These are phyloP conservation scores for Podila horticola DNA, from an alignment of 192 early-diverging fungal species.

Conservation along the genomic window DNA sequence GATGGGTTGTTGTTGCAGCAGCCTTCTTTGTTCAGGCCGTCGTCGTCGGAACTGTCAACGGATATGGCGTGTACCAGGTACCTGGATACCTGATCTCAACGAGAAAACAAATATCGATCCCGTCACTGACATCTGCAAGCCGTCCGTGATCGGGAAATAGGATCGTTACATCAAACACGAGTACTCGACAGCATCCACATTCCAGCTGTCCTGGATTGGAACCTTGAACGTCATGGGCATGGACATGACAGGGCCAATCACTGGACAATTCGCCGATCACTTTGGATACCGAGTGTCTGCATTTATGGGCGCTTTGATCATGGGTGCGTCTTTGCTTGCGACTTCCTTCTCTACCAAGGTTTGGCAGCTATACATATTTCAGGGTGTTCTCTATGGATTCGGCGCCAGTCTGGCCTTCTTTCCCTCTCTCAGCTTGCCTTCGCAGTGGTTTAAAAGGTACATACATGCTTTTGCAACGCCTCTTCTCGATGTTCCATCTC, in stretches of 20 bases:
- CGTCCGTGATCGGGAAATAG: neutral
- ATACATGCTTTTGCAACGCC: neutral
- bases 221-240: slow-evolving; percentile 61
- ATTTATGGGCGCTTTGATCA: slow-evolving; percentile 59
- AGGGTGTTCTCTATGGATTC: slow-evolving; percentile 37
- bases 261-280: slow-evolving; percentile 62
- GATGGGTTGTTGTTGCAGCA: slow-evolving; percentile 62
- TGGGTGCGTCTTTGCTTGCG: slow-evolving; percentile 56
- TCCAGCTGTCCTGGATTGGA: slow-evolving; percentile 62
- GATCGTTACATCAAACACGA: slow-evolving; percentile 37
- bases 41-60: slow-evolving; percentile 64
- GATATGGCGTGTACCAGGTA: slow-evolving; percentile 64
- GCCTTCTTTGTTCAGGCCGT: slow-evolving; percentile 62
- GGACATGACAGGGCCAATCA: slow-evolving; percentile 55
- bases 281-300: slow-evolving; percentile 59
- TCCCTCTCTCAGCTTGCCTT: slow-evolving; percentile 61
- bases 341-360: slow-evolving; percentile 66
- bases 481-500: too few relatives aligned
- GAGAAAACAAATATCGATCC: neutral
- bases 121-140: slow-evolving; percentile 31
- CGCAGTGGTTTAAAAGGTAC: slow-evolving; percentile 63
- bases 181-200: slow-evolving; percentile 50
- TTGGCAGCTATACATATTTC: slow-evolving; percentile 43
- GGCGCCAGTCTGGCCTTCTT: slow-evolving; percentile 61
- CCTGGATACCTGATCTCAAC: neutral